Base-by-base conservation (phyloP, 768 basidiomycete species). In the Termitomyces bulborhizus region DNA sequence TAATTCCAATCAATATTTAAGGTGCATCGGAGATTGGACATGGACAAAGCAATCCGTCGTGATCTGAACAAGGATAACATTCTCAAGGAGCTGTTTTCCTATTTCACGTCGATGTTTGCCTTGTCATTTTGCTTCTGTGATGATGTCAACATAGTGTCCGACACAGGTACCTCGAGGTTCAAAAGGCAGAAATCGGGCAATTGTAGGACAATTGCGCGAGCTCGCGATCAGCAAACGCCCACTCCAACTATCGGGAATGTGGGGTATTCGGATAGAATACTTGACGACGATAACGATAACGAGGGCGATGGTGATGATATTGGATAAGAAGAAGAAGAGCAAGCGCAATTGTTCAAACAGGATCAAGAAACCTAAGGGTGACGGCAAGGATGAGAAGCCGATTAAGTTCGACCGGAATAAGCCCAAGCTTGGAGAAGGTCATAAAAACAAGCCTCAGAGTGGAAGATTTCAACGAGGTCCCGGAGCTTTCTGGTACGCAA, bases 51-150 rank as follows among this genome's bases (percentile, higher is more conserved):
- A 11, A 67, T 69, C 44, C 29, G 18, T 1, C 15, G 42, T 29
- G 49, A 18, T 0, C 21, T 68, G 8, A 54, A 32, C 21, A 58
- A 62, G 48, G 18, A 53, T 6, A 69, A 68, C 29, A 53, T 69
- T 39, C 32, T 67, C 13, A 18, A 56, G 32, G 65, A 69, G 46
- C 51, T 68, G 15, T 61, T 65, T 44, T 67, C 63, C 4, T 44
- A 41, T 15, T 61, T 65, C 45, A 64, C 64, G 11, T 65, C 67
- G 2, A 58, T 55, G 65, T 68, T 48, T 12, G 36, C 24, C 24
- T 26, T 15, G 13, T 27, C 15, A 15, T 24, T 34, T 6, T 31
- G 6, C 26, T 18, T 31, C 13, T 11, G 4, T 15, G 13, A 31
- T 13, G 37, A 9, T 27, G 4, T 18, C 42, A 43, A 40, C 5